Conservation (phyloP, 805 yeast species). For the Sugiyamaella valdiviana region DNA sequence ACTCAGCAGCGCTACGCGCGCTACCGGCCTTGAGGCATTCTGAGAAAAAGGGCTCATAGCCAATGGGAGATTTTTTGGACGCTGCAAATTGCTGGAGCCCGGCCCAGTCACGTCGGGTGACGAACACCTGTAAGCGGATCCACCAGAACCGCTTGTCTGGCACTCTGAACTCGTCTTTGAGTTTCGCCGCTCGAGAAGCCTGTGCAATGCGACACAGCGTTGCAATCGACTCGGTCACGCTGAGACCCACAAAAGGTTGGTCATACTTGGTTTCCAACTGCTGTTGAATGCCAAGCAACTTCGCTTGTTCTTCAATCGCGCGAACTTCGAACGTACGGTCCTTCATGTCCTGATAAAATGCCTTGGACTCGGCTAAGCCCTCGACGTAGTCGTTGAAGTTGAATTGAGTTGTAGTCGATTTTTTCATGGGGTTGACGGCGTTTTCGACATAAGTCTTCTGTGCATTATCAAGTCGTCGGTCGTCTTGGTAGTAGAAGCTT, state of each 20-base stretch:
- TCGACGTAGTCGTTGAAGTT: slow-evolving; percentile 13
- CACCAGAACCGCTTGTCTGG: slow-evolving; percentile 52
- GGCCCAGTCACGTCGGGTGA: slow-evolving; percentile 47
- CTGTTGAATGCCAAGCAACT: slow-evolving; percentile 41
- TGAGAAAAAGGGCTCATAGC: slow-evolving; percentile 57
- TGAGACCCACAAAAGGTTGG: slow-evolving; percentile 36
- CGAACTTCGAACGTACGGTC: slow-evolving; percentile 34
- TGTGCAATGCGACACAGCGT: slow-evolving; percentile 46
- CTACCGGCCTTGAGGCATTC: slow-evolving; percentile 51
- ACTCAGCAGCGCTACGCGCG: slow-evolving; percentile 51
- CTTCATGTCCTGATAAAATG: slow-evolving; percentile 33
- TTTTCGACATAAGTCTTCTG: slow-evolving; percentile 34
- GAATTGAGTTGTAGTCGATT: slow-evolving; percentile 21
- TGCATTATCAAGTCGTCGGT: slow-evolving; percentile 44
- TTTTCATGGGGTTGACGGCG: slow-evolving; percentile 20
- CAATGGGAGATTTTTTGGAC: slow-evolving; percentile 58
- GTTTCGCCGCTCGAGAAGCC: slow-evolving; percentile 40
- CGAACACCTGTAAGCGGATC: slow-evolving; percentile 44
- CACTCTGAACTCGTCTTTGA: slow-evolving; percentile 50
- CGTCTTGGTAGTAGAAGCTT: slow-evolving; percentile 62
- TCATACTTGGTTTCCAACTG: slow-evolving; percentile 39
- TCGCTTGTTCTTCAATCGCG: slow-evolving; percentile 41
- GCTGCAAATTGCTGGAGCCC: slow-evolving; percentile 49
- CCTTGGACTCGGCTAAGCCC: slow-evolving; percentile 21
- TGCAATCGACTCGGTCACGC: slow-evolving; percentile 45